Conservation (phyloP, 352 stramenopile genomes). For the Plasmopara viticola region DNA sequence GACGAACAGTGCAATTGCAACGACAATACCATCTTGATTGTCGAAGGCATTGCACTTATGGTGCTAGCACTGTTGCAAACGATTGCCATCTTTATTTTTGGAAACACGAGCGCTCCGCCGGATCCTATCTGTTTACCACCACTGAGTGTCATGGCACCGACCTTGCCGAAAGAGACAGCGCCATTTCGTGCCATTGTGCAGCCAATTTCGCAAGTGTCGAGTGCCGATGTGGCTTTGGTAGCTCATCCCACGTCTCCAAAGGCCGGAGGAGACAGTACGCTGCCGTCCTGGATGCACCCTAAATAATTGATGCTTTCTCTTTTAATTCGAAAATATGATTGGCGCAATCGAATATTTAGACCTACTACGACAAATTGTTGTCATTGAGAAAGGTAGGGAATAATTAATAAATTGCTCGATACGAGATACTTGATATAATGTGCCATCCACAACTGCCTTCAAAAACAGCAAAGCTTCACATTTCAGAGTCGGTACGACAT, state of each 20-base stretch:
- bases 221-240: background rate
- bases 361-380: too few species aligned
- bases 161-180: conserved; percentile 7
- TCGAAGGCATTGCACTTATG: conserved; percentile 50
- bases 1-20: conserved; percentile 44
- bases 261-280: conserved; percentile 9
- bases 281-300: conserved; percentile 28
- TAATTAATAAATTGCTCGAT: too few species aligned
- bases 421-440: too few species aligned
- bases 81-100: conserved; percentile 39
- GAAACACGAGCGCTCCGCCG: conserved; percentile 39
- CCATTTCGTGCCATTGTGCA: conserved; percentile 23
- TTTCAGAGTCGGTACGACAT: too few species aligned
- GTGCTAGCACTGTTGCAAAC: conserved; percentile 36
- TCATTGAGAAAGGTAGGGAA: too few species aligned
- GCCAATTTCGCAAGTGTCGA: conserved; percentile 6
- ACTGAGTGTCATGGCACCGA: conserved; percentile 1
- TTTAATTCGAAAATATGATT: too few species aligned
- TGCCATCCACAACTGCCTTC: too few species aligned
- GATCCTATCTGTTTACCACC: conserved; percentile 6
- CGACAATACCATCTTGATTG: conserved; percentile 42
- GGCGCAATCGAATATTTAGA: too few species aligned
- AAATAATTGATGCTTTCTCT: conserved; percentile 3
- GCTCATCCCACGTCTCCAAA: conserved; percentile 1
- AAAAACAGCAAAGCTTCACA: too few species aligned